Evolutionary conservation across 495 filamentous ascomycete species (phyloP).

Genomic region (Cetradonia linearis): DNA sequence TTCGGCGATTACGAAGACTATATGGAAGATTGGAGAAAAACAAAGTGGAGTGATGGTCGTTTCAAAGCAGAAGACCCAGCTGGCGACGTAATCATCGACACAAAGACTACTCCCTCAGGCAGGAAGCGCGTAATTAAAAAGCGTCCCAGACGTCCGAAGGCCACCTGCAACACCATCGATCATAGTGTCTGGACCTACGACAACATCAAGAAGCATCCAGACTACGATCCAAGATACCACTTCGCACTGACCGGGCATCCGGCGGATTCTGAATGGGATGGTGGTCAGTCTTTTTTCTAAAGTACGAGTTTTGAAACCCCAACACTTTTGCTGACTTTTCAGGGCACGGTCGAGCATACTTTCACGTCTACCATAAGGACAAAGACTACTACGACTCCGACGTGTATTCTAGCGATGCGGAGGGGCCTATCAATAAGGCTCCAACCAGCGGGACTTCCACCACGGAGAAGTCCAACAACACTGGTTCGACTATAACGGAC

Average conservation of each 20-base stretch:
- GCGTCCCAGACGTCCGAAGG: conserved; percentile 7
- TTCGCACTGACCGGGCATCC: conserved; percentile 36
- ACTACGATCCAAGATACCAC: conserved; percentile 23
- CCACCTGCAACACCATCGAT: conserved; percentile 16
- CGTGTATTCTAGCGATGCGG: background rate
- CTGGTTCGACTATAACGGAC: background rate
- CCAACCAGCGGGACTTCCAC: background rate
- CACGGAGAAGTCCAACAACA: background rate
- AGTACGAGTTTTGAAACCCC: background rate
- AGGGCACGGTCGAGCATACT: background rate
- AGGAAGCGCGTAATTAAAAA: background rate
- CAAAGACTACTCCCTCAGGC: background rate
- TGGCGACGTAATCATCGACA: no score
- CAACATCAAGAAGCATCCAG: conserved; percentile 24
- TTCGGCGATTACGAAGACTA: background rate
- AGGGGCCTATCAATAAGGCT: background rate
- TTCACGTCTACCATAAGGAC: background rate
- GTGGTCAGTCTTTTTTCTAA: conserved; percentile 1
- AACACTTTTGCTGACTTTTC: background rate
- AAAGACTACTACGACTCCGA: conserved; percentile 6
- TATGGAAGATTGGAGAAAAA: background rate
- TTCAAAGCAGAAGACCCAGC: conserved; percentile 2
- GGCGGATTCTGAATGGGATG: conserved; percentile 52
- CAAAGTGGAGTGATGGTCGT: conserved; percentile 4
- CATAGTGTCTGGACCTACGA: conserved; percentile 19